These are phyloP conservation scores for Agarophyton chilense DNA, from an alignment of 23 red algal species.

Conservation along the genomic window DNA sequence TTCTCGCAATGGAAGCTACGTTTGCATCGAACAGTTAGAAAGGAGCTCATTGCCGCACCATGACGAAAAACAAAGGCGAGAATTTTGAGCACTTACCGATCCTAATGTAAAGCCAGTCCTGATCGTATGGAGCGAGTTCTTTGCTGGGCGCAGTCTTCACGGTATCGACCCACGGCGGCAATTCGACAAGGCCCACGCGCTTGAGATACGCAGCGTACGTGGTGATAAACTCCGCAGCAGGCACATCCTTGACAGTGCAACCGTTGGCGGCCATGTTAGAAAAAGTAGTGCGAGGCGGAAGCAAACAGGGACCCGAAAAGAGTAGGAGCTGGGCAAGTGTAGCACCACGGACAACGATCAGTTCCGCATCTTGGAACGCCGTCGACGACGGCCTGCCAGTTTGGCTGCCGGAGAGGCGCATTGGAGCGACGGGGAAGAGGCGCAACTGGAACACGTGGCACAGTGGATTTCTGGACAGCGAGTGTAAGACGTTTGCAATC, in stretches of 20 bases:
- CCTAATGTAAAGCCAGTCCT: constrained; percentile 96
- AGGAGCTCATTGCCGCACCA: not conserved
- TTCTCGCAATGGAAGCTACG: constrained; percentile 86
- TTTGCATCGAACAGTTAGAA: not conserved
- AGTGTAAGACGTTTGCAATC: no score
- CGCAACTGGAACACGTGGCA: no score
- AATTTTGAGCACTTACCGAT: constrained; percentile 57
- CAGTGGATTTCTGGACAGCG: no score
- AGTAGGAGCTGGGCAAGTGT: no score
- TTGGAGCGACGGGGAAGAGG: no score
- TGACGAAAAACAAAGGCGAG: not conserved
- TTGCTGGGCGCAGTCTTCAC: constrained; percentile 90
- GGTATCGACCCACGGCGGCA: constrained; percentile 91
- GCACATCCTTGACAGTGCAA: constrained; percentile 96
- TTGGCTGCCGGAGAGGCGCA: no score
- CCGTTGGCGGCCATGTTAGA: constrained; percentile 25
- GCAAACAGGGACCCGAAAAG: no score
- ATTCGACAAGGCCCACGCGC: constrained; percentile 69
- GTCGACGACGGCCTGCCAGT: no score
- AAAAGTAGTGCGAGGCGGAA: not conserved
- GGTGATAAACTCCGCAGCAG: constrained; percentile 87
- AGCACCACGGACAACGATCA: no score
- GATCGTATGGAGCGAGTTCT: constrained; percentile 95
- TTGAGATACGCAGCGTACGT: constrained; percentile 92
- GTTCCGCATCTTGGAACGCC: no score